phyloP scores from a whole-genome alignment of 257 asterid genomes.

The Solanum microdontum region DNA sequence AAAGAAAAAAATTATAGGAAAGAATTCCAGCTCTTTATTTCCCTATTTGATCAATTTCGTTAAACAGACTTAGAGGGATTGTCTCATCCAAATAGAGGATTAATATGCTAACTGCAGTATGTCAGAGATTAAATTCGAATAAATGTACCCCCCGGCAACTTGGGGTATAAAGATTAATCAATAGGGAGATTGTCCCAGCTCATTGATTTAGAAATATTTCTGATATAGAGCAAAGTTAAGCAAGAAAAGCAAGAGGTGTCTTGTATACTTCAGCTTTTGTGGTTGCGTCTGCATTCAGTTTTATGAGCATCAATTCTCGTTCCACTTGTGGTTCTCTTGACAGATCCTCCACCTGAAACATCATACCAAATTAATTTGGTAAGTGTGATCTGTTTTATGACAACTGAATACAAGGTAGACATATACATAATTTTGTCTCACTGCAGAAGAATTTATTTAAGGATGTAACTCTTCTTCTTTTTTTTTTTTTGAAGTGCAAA shows the following conservation, averaged over 20 bases:
- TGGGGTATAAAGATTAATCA: not conserved
- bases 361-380: constrained; percentile 1
- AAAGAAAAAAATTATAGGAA: not conserved
- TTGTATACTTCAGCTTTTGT: constrained; percentile 56
- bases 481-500: not conserved
- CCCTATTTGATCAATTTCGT: not conserved
- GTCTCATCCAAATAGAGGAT: not conserved
- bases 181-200: not conserved
- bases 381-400: not conserved
- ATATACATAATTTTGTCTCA: not conserved
- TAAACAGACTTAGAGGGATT: not conserved
- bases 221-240: not conserved
- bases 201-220: not conserved
- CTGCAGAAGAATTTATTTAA: not conserved
- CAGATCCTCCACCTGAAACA: constrained; percentile 65
- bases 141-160: not conserved
- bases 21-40: not conserved
- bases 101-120: not conserved
- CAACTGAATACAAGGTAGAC: not conserved
- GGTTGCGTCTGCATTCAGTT: constrained; percentile 52
- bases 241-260: not conserved
- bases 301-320: constrained; percentile 82
- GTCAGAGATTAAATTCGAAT: not conserved
- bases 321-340: constrained; percentile 76
- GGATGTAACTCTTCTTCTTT: not conserved